A percentile compares a stretch with the other conserved stretches of the same genome.
phyloP scores from a whole-genome alignment of 169 alveolate genomes.

The Babesia gibsoni region DNA sequence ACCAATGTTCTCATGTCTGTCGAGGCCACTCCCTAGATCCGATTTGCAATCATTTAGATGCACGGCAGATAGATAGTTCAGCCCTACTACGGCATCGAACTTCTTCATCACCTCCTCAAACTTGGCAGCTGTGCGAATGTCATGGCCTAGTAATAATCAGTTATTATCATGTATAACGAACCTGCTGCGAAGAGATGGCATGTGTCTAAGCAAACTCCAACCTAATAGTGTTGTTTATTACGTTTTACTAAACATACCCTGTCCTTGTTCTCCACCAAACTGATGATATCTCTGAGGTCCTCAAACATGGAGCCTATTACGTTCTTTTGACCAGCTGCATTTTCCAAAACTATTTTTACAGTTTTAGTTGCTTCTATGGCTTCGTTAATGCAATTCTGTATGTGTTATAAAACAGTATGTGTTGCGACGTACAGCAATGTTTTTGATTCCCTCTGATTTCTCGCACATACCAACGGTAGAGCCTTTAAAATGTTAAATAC shows the following conservation, averaged over 20 bases:
- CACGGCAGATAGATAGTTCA: conserved; percentile 81
- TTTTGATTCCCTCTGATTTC: conserved; percentile 72
- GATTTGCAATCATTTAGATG: conserved; percentile 88
- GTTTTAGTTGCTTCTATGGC: conserved; percentile 75
- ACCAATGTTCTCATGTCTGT: conserved; percentile 88
- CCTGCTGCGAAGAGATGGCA: conserved; percentile 89
- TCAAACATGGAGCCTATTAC: conserved; percentile 84
- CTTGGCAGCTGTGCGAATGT: conserved; percentile 75
- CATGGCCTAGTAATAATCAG: conserved; percentile 63
- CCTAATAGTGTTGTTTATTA: conserved; percentile 12
- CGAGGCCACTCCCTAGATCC: conserved; percentile 83
- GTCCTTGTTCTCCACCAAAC: conserved; percentile 73
- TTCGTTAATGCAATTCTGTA: conserved; percentile 68
- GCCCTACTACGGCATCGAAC: conserved; percentile 78
- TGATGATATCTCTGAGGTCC: conserved; percentile 80
- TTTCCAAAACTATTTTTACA: conserved; percentile 83
- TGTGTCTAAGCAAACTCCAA: conserved; percentile 89
- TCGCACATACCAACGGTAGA: conserved; percentile 79
- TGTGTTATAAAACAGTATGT: not conserved
- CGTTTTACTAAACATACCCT: conserved; percentile 52
- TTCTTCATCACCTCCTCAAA: conserved; percentile 79
- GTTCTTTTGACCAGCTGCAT: conserved; percentile 87
- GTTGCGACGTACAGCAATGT: conserved; percentile 64
- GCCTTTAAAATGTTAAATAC: conserved; percentile 1
- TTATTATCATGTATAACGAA: not conserved